Evolutionary conservation across 2,329 filamentous ascomycete species (phyloP).

Genomic region (Fusarium redolens): DNA sequence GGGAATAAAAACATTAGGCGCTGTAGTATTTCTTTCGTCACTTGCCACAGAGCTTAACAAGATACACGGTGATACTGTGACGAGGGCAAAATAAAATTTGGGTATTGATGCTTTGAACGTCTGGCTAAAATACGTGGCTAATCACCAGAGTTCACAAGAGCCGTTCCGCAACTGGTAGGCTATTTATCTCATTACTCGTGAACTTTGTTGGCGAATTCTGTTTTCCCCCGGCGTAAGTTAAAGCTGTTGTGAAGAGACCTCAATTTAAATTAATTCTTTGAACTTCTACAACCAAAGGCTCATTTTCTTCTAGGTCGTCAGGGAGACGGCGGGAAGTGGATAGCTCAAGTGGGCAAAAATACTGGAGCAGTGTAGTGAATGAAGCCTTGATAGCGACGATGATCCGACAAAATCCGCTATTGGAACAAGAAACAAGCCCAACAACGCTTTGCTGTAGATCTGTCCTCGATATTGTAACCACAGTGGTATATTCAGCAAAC

Average conservation of each 20-base stretch:
- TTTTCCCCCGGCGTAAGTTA: no score
- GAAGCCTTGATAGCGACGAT: constrained; percentile 16
- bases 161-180: neutral
- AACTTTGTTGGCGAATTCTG: neutral
- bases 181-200: neutral
- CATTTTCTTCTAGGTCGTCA: constrained; percentile 23
- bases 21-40: neutral
- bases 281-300: neutral
- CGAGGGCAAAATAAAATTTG: constrained; percentile 1
- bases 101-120: neutral
- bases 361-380: constrained; percentile 21
- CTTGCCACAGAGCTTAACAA: neutral
- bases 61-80: neutral
- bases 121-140: constrained; percentile 13
- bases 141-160: neutral
- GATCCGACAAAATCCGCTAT: constrained; percentile 37
- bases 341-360: constrained; percentile 24
- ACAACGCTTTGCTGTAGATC: neutral
- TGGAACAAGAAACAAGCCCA: constrained; percentile 23
- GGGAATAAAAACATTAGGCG: constrained; percentile 3
- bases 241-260: neutral
- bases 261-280: neutral
- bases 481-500: no score
- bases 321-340: constrained; percentile 43
- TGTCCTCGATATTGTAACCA: neutral